Evolutionary conservation across 2,329 filamentous ascomycete genomes (phyloP).

Genomic region (Ceratocystis smalleyi): DNA sequence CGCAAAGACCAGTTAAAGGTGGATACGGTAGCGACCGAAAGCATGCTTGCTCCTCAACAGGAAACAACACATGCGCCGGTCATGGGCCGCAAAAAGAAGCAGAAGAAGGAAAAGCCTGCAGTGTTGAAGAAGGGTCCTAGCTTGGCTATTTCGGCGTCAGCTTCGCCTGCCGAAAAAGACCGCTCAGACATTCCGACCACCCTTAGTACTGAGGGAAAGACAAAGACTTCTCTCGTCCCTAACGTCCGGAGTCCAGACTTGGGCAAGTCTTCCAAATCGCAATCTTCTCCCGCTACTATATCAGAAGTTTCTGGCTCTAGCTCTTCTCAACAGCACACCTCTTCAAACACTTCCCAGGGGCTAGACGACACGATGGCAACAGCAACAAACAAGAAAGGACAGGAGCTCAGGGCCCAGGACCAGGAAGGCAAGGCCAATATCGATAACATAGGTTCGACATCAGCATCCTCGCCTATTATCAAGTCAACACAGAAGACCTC

Average conservation of each 20-base stretch:
- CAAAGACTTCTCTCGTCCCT: background rate
- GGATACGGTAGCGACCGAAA: slow-evolving; percentile 42
- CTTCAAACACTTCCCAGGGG: background rate
- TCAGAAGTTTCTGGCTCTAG: background rate
- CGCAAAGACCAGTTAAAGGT: slow-evolving; percentile 48
- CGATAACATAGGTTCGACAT: background rate
- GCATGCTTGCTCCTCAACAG: slow-evolving; percentile 36
- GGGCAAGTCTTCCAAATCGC: background rate
- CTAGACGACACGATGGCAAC: slow-evolving; percentile 8
- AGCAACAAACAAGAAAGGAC: slow-evolving; percentile 11
- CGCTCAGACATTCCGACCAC: background rate
- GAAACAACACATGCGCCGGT: slow-evolving; percentile 50
- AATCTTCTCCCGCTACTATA: background rate
- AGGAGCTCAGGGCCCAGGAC: background rate
- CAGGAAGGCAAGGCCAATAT: background rate
- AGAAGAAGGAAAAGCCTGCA: slow-evolving; percentile 53
- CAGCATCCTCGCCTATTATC: background rate
- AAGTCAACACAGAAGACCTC: slow-evolving; percentile 7
- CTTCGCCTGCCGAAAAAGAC: background rate
- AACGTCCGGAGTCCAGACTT: background rate
- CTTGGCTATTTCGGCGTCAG: slow-evolving; percentile 14
- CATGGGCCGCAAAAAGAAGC: slow-evolving; percentile 67
- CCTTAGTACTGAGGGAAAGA: background rate
- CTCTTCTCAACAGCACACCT: background rate
- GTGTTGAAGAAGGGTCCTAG: slow-evolving; percentile 19